Conservation (phyloP, 1,139 yeast species). For the Candida gigantensis region DNA sequence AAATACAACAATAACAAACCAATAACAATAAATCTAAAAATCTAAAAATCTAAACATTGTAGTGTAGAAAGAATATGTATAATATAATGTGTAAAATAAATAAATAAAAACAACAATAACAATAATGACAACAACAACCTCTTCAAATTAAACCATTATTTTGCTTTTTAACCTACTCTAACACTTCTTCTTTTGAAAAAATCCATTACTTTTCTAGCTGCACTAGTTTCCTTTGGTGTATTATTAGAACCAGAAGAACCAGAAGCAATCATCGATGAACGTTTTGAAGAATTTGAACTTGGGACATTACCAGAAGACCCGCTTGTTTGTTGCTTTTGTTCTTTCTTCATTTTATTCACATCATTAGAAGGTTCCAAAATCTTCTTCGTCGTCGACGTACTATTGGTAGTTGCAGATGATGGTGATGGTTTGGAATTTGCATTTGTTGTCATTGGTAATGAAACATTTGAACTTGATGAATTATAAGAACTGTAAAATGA, state of each 20-base stretch:
- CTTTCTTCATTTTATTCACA: conserved; percentile 22
- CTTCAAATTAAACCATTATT: too few relatives aligned
- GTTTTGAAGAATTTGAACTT: conserved; percentile 6
- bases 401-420: too few relatives aligned
- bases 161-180: conserved; percentile 30
- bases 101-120: too few relatives aligned
- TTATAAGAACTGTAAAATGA: conserved; percentile 49
- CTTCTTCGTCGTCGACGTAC: conserved; percentile 23
- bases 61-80: too few relatives aligned
- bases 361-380: conserved; percentile 46
- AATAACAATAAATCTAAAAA: not conserved
- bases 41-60: too few relatives aligned
- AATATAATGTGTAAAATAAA: too few relatives aligned
- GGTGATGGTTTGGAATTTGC: too few relatives aligned
- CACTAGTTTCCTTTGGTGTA: conserved; percentile 56
- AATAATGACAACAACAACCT: too few relatives aligned
- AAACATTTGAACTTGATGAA: conserved; percentile 23
- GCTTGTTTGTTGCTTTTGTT: conserved; percentile 21
- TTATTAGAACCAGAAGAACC: conserved; percentile 17
- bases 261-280: not conserved
- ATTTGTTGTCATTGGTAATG: conserved; percentile 12
- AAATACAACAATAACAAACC: conserved; percentile 1
- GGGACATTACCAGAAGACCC: too few relatives aligned
- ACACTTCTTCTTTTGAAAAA: conserved; percentile 79
- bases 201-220: conserved; percentile 78